These are phyloP conservation scores for Leccinum variicolor DNA, from an alignment of 768 basidiomycete species.

Conservation along the genomic window DNA sequence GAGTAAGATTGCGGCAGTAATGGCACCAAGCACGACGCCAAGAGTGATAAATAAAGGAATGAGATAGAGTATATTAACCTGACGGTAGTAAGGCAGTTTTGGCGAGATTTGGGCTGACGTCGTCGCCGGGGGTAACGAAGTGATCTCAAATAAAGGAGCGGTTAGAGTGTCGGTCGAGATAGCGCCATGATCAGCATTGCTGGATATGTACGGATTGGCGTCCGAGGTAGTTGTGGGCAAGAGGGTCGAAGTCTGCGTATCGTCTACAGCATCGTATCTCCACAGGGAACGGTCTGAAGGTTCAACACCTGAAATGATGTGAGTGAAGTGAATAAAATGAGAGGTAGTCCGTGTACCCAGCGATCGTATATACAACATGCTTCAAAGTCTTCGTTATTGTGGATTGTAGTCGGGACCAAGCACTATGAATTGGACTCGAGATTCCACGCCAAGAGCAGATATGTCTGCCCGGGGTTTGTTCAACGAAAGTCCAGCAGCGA, in stretches of 20 bases:
- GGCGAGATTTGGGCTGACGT: conserved; percentile 10
- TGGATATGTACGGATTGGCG: neutral
- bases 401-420: conserved; percentile 37
- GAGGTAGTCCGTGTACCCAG: conserved; percentile 11
- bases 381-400: conserved; percentile 9
- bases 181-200: neutral
- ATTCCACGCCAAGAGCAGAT: conserved; percentile 61
- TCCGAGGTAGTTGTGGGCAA: conserved; percentile 4
- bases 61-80: conserved; percentile 26
- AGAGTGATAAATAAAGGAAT: conserved; percentile 25
- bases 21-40: conserved; percentile 24
- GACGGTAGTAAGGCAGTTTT: conserved; percentile 20
- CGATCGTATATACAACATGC: conserved; percentile 20
- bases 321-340: conserved; percentile 1
- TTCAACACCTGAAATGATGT: conserved; percentile 8
- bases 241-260: conserved; percentile 10
- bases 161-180: conserved; percentile 10
- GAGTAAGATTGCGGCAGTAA: conserved; percentile 6
- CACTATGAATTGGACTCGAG: conserved; percentile 42
- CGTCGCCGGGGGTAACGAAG: conserved; percentile 30
- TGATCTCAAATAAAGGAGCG: conserved; percentile 31
- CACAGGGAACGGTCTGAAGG: conserved; percentile 36
- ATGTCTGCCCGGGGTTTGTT: conserved; percentile 59
- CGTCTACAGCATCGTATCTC: conserved; percentile 35
- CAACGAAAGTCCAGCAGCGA: conserved; percentile 70